Evolutionary conservation across 108 stramenopile genomes (phyloP).

Genomic region (Parietichytrium sp.): DNA sequence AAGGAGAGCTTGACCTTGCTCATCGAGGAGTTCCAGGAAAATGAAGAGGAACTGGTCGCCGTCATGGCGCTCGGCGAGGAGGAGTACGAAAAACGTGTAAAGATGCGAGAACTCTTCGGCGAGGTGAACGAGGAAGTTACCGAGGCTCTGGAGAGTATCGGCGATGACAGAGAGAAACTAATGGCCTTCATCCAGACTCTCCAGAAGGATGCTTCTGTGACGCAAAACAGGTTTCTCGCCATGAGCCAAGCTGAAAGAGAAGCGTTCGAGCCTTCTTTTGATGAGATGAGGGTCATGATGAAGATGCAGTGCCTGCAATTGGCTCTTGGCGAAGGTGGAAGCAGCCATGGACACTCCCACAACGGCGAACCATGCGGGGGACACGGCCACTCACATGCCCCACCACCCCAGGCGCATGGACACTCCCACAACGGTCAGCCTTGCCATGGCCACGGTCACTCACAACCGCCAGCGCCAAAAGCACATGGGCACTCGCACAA

Average conservation of each 20-base stretch:
- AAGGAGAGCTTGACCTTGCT: neutral
- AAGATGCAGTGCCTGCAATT: neutral
- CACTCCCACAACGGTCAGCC: neutral
- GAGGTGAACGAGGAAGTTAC: conserved; percentile 2
- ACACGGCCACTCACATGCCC: neutral
- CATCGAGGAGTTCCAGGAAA: neutral
- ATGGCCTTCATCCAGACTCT: neutral
- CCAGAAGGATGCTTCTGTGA: conserved; percentile 7
- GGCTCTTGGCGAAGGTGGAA: conserved; percentile 1
- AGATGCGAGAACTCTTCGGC: neutral
- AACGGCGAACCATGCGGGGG: conserved; percentile 24
- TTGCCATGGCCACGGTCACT: conserved; percentile 29
- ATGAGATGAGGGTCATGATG: conserved; percentile 12
- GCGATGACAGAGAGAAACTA: neutral
- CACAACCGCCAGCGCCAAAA: too few relatives aligned
- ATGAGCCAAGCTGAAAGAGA: neutral
- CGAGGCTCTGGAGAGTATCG: neutral
- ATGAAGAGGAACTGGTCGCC: conserved; percentile 15
- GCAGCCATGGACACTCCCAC: conserved; percentile 19
- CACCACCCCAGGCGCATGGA: neutral
- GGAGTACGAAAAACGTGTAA: neutral
- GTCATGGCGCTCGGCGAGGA: neutral
- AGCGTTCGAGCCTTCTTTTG: conserved; percentile 10
- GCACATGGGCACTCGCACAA: conserved; percentile 31
- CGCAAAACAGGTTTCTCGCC: neutral